Conservation (phyloP, 768 basidiomycete genomes). For the Gelatoporia subvermispora region DNA sequence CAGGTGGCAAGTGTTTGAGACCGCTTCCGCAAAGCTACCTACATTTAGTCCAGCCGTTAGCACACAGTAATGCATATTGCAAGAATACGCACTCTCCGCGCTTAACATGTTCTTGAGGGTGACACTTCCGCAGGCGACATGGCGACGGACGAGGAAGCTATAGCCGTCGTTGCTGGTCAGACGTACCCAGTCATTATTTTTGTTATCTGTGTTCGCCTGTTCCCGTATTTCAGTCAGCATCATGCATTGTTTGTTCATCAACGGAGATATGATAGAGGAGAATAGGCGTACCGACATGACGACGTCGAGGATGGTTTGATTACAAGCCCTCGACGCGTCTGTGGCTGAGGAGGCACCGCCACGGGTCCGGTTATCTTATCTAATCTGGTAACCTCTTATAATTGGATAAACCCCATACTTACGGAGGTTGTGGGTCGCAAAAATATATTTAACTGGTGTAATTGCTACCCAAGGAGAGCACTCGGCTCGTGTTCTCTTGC, state of each 20-base stretch:
- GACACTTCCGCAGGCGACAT: slow-evolving; percentile 71
- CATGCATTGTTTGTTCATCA: background rate
- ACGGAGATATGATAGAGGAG: background rate
- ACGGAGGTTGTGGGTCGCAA: too few species aligned
- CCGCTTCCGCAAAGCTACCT: slow-evolving; percentile 76
- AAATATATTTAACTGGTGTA: too few species aligned
- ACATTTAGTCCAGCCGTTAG: background rate
- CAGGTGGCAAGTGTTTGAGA: slow-evolving; percentile 63
- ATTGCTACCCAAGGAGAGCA: too few species aligned
- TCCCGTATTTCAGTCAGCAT: background rate
- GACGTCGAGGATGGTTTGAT: background rate
- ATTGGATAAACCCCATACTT: too few species aligned
- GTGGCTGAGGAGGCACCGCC: too few species aligned
- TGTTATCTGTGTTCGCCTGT: background rate
- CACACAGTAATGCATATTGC: slow-evolving; percentile 8
- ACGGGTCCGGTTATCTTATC: too few species aligned
- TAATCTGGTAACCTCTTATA: too few species aligned
- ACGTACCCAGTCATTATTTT: slow-evolving; percentile 63
- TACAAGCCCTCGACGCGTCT: too few species aligned
- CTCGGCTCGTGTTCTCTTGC: too few species aligned
- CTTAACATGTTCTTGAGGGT: slow-evolving; percentile 81
- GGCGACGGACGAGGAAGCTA: slow-evolving; percentile 72
- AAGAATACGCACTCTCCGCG: slow-evolving; percentile 48
- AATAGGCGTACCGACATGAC: slow-evolving; percentile 5
- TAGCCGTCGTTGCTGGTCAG: slow-evolving; percentile 77